Conservation (phyloP, 371 early-diverging fungal genomes). For the Syncephalis plumigaleata region DNA sequence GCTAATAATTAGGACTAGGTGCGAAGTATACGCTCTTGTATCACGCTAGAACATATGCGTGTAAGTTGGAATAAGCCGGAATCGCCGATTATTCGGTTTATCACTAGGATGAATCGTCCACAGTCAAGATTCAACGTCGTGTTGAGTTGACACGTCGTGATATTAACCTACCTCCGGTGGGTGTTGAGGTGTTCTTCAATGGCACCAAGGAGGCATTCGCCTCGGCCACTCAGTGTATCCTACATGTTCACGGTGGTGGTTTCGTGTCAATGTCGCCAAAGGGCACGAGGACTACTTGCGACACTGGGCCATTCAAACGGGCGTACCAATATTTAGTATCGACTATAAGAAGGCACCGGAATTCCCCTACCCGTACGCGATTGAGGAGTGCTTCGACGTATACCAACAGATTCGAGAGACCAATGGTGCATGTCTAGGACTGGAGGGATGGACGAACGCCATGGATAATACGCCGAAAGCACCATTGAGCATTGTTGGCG, state of each 20-base stretch:
- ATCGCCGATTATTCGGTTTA: slow-evolving; percentile 41
- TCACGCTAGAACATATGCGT: slow-evolving; percentile 78
- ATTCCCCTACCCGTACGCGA: slow-evolving; percentile 80
- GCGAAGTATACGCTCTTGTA: slow-evolving; percentile 50
- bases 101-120: slow-evolving; percentile 29
- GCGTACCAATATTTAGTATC: slow-evolving; percentile 53
- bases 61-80: slow-evolving; percentile 76
- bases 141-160: too few relatives aligned
- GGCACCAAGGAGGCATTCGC: slow-evolving; percentile 13
- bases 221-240: slow-evolving; percentile 11
- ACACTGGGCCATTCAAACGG: slow-evolving; percentile 45
- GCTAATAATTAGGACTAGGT: slow-evolving; percentile 11
- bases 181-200: slow-evolving; percentile 13
- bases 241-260: slow-evolving; percentile 52
- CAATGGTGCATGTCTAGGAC: slow-evolving; percentile 49
- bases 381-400: slow-evolving; percentile 85
- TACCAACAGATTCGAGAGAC: slow-evolving; percentile 46
- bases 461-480: slow-evolving; percentile 13
- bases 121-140: neutral
- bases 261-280: slow-evolving; percentile 54
- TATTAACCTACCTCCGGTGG: slow-evolving; percentile 1
- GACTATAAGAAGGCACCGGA: slow-evolving; percentile 94
- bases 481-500: slow-evolving; percentile 40
- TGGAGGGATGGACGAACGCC: slow-evolving; percentile 32
- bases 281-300: slow-evolving; percentile 55